Evolutionary conservation across 257 asterid genomes (phyloP).

Genomic region (Lavandula angustifolia): DNA sequence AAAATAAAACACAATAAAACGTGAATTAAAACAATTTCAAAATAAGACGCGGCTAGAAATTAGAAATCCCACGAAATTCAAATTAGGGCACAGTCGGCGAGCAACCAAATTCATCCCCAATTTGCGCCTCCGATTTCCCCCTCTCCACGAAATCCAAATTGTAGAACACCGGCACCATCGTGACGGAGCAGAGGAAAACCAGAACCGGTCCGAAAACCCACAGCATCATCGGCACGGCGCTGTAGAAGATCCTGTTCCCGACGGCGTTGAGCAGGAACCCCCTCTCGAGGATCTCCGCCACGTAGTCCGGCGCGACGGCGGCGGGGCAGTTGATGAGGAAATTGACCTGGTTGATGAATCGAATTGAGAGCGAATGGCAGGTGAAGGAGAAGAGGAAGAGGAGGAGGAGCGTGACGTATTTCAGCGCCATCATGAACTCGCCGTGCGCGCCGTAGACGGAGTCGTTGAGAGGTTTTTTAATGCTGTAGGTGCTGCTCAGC

Average conservation of each 20-base stretch:
- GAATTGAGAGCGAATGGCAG: conserved; percentile 72
- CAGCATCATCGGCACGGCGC: conserved; percentile 68
- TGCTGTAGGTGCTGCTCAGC: conserved; percentile 81
- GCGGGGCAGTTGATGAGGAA: conserved; percentile 72
- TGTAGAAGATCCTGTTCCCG: conserved; percentile 77
- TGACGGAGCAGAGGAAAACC: conserved; percentile 56
- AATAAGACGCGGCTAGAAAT: no score
- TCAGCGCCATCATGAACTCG: conserved; percentile 74
- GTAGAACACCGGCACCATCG: conserved; percentile 71
- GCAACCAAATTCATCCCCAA: background rate
- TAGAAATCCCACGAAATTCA: no score
- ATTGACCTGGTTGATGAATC: conserved; percentile 76
- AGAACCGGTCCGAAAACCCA: conserved; percentile 87
- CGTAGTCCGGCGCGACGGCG: conserved; percentile 53
- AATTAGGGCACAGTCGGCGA: no score
- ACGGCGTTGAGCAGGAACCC: conserved; percentile 59
- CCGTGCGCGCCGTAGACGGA: conserved; percentile 81
- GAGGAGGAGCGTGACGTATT: conserved; percentile 66
- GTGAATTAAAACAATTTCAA: no score
- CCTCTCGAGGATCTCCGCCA: conserved; percentile 62
- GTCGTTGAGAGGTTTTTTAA: conserved; percentile 74
- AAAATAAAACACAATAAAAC: no score
- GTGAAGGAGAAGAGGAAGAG: conserved; percentile 73
- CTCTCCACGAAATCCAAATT: conserved; percentile 56
- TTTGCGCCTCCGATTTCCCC: conserved; percentile 29